Conservation (phyloP, 768 basidiomycete species). For the Hortiboletus campestris region DNA sequence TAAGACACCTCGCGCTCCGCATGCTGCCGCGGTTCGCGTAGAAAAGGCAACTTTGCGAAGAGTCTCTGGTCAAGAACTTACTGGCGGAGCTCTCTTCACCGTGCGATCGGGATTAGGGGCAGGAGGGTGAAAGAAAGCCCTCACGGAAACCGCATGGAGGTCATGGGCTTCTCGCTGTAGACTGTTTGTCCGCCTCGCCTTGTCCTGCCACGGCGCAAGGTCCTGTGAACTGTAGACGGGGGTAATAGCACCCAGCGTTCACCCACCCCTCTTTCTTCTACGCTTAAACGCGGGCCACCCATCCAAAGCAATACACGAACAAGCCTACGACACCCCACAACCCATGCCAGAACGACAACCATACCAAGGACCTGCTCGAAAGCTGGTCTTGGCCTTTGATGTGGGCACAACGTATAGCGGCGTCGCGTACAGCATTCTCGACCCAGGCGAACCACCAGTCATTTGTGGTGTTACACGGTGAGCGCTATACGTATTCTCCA, state of each 20-base stretch:
- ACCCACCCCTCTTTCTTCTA: neutral
- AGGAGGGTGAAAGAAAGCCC: neutral
- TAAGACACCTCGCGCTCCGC: no score
- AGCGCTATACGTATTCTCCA: neutral
- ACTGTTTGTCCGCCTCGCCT: conserved; percentile 12
- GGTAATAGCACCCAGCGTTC: neutral
- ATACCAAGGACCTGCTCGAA: conserved; percentile 40
- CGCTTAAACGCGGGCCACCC: neutral
- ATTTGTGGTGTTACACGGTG: conserved; percentile 25
- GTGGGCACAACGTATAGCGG: conserved; percentile 53
- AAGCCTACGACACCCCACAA: neutral
- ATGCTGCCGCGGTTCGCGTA: no score
- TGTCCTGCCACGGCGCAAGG: conserved; percentile 10
- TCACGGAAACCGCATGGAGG: conserved; percentile 8
- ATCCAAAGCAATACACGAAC: neutral
- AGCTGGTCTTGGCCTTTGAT: conserved; percentile 50
- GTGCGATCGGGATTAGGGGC: neutral
- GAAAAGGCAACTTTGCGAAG: neutral
- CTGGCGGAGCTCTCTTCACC: no score
- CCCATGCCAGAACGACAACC: conserved; percentile 33
- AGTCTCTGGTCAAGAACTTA: neutral
- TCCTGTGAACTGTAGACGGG: neutral
- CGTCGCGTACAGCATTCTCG: conserved; percentile 41
- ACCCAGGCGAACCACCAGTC: conserved; percentile 29
- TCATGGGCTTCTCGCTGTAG: neutral